Base-by-base conservation (phyloP, 305 asterid genomes). In the Fraxinus velutina region DNA sequence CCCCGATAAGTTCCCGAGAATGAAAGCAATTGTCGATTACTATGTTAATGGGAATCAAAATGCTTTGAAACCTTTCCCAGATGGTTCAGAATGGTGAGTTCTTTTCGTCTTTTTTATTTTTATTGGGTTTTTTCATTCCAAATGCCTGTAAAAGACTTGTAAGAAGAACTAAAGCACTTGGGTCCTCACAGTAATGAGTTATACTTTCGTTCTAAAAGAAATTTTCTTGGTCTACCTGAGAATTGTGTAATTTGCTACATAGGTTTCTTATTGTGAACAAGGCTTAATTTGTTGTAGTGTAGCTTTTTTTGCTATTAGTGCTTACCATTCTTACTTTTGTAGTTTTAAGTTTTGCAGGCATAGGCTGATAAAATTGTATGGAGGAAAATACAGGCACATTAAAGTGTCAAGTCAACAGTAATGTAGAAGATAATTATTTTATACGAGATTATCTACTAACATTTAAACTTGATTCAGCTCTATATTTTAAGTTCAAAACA, bases 1-100 rank as follows among this genome's bases (percentile, higher is more conserved):
- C 73, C 90, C 91, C 0, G 90, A 91, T 57, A 91, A 89, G 87
- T 64, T 85, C 1, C 68, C 44, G 5, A 82, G 94, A 60, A 91
- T 91, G 94, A 70, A 87, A 80, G 93, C 94, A n/a, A 90, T 89
- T 29, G 86, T 87, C 5, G 91, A 86, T 24, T 89, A 78, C 86
- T 88, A 87, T 75, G 92, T 87, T 76, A 83, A 91, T 2, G 86
- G 91, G 78, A 89, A 85, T 85, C 79, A 73, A 34, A 81, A 83
- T 80, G 90, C 90, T 22, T 81, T 91, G 85, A 77, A 84, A 34
- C 21, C 83, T 29, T 89, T 89, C 77, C 93, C 91, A 5, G 88
- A 86, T 78, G 94, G 93, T 39, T 87, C 93, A 21, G 86, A 78
- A 1, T 81, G 80, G 74, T 88, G 44, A 83, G 79, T 42, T 19